phyloP scores from a whole-genome alignment of 768 basidiomycete genomes.

The Nidula microcarpa region DNA sequence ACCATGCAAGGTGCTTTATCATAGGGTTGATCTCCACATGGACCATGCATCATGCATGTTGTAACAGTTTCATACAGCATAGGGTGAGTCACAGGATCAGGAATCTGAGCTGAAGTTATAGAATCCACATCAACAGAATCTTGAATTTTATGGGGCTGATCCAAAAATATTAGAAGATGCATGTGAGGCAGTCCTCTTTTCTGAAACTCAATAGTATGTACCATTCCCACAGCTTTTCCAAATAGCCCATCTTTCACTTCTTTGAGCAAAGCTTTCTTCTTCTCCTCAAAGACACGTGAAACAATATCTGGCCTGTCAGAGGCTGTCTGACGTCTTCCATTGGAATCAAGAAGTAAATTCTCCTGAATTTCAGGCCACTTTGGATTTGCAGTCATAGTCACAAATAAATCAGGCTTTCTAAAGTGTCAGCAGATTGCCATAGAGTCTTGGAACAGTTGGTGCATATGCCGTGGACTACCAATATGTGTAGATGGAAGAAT shows the following conservation, averaged over 20 bases:
- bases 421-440: conserved; percentile 38
- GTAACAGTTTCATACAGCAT: conserved; percentile 35
- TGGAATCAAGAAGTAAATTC: conserved; percentile 27
- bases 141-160: conserved; percentile 22
- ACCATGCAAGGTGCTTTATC: conserved; percentile 33
- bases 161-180: conserved; percentile 45
- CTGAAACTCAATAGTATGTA: conserved; percentile 57
- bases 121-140: conserved; percentile 33
- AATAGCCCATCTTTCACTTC: conserved; percentile 36
- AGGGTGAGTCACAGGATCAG: conserved; percentile 34
- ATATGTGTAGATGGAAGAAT: conserved; percentile 39
- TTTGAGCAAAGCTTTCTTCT: conserved; percentile 30
- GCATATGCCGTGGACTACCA: conserved; percentile 41
- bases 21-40: conserved; percentile 32
- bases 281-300: conserved; percentile 38
- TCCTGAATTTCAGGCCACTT: conserved; percentile 42
- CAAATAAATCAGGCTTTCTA: conserved; percentile 37
- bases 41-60: conserved; percentile 44
- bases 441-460: conserved; percentile 38
- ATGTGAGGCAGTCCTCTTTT: conserved; percentile 54
- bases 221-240: conserved; percentile 36
- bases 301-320: conserved; percentile 48
- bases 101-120: conserved; percentile 36
- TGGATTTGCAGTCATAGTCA: conserved; percentile 53
- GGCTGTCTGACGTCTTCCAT: conserved; percentile 18